phyloP scores from a whole-genome alignment of 371 early-diverging fungal genomes.

The Sporodiniella umbellata region DNA sequence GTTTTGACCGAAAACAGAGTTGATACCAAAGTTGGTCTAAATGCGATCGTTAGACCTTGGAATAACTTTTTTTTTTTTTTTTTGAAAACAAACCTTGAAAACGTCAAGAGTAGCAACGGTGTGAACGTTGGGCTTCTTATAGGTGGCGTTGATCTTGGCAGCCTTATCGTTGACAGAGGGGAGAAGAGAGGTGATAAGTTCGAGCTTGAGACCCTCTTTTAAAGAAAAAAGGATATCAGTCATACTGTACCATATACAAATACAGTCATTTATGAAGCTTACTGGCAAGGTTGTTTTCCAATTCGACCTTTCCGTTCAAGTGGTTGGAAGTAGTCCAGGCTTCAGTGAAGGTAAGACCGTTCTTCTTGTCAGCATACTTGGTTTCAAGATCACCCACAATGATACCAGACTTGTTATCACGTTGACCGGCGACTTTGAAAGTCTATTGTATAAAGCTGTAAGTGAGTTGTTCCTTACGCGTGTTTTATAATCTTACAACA shows the following conservation, averaged over 20 bases:
- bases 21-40: conserved; percentile 48
- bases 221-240: too few relatives aligned
- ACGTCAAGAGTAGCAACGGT: conserved; percentile 46
- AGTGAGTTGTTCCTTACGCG: too few relatives aligned
- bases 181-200: conserved; percentile 41
- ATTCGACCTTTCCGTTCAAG: conserved; percentile 88
- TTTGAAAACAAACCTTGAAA: conserved; percentile 49
- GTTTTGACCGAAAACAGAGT: conserved; percentile 64
- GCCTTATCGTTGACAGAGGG: conserved; percentile 49
- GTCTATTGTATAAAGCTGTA: conserved; percentile 51
- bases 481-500: conserved; percentile 66
- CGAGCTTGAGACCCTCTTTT: conserved; percentile 49
- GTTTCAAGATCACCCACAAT: conserved; percentile 95
- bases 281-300: conserved; percentile 91
- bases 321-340: conserved; percentile 94
- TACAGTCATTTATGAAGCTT: too few relatives aligned
- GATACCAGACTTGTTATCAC: conserved; percentile 91
- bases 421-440: conserved; percentile 92
- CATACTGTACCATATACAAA: too few relatives aligned
- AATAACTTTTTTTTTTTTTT: neutral
- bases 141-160: conserved; percentile 43
- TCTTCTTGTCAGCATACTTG: conserved; percentile 92
- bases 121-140: conserved; percentile 48
- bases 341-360: conserved; percentile 92
- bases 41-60: too few relatives aligned